These are phyloP conservation scores for Testicularia cyperi DNA, from an alignment of 1,284 basidiomycete genomes.

Conservation along the genomic window DNA sequence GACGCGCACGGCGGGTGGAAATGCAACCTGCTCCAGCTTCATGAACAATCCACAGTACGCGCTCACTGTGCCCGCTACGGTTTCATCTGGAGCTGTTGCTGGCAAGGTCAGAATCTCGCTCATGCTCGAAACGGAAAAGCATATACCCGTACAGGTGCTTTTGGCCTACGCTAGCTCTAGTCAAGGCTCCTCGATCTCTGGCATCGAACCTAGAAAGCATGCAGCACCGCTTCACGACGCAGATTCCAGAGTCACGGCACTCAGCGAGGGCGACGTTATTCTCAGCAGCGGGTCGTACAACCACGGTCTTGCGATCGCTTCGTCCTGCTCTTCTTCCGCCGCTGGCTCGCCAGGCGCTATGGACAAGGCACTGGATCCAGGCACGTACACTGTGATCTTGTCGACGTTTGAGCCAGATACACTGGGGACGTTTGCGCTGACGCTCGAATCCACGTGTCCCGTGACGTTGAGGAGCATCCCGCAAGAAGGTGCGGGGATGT, in stretches of 20 bases:
- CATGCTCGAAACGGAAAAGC: conserved; percentile 66
- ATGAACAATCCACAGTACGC: conserved; percentile 88
- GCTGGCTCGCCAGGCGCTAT: too few species aligned
- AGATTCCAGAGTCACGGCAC: conserved; percentile 64
- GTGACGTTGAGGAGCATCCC: conserved; percentile 61
- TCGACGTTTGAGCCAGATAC: conserved; percentile 78
- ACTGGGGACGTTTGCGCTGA: conserved; percentile 69
- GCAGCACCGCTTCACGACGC: too few species aligned
- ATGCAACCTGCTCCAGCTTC: conserved; percentile 75
- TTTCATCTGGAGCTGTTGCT: too few species aligned
- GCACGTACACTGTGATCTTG: conserved; percentile 76
- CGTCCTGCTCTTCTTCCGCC: too few species aligned
- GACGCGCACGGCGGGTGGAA: conserved; percentile 77
- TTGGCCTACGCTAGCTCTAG: conserved; percentile 63
- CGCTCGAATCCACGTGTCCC: conserved; percentile 66
- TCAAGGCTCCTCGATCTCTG: too few species aligned
- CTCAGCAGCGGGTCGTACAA: conserved; percentile 77
- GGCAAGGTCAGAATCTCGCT: conserved; percentile 61
- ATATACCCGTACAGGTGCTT: conserved; percentile 74
- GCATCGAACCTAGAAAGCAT: too few species aligned
- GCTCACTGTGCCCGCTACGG: conserved; percentile 62
- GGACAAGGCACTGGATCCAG: conserved; percentile 57
- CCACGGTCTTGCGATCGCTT: conserved; percentile 72
- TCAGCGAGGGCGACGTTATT: conserved; percentile 69
- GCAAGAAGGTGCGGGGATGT: conserved; percentile 90